These are phyloP conservation scores for Neckera pumila DNA, from an alignment of 225 moss, liverwort and hornwort genomes.

Conservation along the genomic window DNA sequence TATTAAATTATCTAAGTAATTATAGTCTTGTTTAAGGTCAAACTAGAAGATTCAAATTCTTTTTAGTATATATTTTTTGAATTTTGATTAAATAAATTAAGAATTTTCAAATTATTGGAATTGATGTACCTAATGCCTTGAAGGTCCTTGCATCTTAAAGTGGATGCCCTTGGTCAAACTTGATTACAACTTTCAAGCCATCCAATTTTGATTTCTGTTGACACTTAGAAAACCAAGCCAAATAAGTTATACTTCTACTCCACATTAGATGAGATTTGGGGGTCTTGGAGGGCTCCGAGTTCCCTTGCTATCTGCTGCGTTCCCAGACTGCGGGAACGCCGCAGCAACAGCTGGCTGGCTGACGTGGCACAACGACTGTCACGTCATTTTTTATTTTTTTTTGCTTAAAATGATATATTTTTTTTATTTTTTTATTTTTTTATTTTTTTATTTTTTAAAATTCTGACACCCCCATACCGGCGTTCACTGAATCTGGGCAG, in stretches of 20 bases:
- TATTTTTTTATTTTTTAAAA: too few species aligned
- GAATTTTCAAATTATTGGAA: neutral
- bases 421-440: too few species aligned
- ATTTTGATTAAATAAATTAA: neutral
- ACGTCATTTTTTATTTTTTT: too few species aligned
- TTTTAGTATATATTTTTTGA: neutral
- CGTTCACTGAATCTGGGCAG: too few species aligned
- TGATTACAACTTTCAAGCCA: neutral
- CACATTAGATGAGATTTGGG: too few species aligned
- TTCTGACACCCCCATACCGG: too few species aligned
- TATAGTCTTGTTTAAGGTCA: neutral
- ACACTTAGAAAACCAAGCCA: neutral
- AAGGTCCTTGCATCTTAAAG: neutral
- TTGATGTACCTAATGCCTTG: neutral
- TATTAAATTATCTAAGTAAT: neutral
- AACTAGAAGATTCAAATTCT: neutral
- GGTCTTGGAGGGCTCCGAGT: too few species aligned
- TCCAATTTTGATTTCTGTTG: neutral
- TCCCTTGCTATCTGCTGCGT: too few species aligned
- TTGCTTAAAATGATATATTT: too few species aligned
- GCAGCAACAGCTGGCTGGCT: too few species aligned
- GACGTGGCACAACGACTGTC: too few species aligned
- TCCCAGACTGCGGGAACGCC: too few species aligned
- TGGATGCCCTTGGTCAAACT: neutral
- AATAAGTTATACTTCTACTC: neutral